A percentile compares a stretch with the other conserved stretches of the same genome.
These are phyloP conservation scores for Pythium scleroteichum DNA, from an alignment of 352 stramenopile genomes.

Conservation along the genomic window DNA sequence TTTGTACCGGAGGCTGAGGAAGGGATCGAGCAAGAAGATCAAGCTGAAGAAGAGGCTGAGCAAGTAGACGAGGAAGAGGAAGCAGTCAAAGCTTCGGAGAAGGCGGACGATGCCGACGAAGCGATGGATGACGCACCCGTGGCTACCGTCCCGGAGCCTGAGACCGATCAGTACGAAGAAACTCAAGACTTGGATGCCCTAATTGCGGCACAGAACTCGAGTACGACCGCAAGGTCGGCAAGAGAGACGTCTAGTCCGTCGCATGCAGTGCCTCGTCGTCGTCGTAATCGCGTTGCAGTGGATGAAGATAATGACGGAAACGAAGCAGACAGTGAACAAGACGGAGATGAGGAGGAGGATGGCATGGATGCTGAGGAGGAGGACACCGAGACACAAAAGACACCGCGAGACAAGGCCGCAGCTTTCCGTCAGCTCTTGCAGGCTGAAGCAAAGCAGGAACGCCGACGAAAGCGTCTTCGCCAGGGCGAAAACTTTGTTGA, in stretches of 20 bases:
- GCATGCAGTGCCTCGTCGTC: constrained; percentile 10
- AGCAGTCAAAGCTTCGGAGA: constrained; percentile 3
- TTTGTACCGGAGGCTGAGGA: constrained; percentile 17
- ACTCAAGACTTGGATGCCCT: constrained; percentile 24
- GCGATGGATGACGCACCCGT: constrained; percentile 2
- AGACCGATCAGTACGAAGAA: constrained; percentile 17
- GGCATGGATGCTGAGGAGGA: constrained; percentile 24
- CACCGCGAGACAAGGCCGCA: constrained; percentile 64
- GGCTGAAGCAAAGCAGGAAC: constrained; percentile 53
- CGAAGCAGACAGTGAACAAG: constrained; percentile 61
- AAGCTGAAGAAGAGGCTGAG: neutral
- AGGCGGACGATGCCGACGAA: neutral
- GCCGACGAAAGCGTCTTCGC: constrained; percentile 54
- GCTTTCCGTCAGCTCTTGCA: constrained; percentile 66
- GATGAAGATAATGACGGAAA: constrained; percentile 53
- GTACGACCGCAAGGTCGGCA: neutral
- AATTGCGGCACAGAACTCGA: neutral
- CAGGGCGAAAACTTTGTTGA: constrained; percentile 73
- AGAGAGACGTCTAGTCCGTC: neutral
- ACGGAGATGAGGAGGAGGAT: constrained; percentile 37
- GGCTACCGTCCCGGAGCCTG: neutral
- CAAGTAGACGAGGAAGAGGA: neutral
- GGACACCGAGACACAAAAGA: constrained; percentile 13
- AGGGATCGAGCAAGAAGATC: constrained; percentile 8
- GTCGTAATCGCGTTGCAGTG: constrained; percentile 43